Evolutionary conservation across 768 basidiomycete species (phyloP).

Genomic region (Rhodotorula paludigena): DNA sequence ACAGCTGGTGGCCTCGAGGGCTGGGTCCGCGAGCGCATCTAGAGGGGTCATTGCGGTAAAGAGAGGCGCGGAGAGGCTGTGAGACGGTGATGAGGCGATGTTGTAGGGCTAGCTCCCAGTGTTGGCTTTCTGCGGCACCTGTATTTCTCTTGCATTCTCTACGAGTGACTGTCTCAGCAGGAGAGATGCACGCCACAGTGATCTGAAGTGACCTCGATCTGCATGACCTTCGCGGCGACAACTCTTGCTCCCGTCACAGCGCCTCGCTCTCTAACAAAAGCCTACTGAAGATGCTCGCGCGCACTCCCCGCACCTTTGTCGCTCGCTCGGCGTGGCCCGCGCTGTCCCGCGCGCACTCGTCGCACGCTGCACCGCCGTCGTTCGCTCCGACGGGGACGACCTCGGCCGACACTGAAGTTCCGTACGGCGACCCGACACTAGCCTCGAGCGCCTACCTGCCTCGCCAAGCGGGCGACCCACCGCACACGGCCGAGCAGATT

Average conservation of each 20-base stretch:
- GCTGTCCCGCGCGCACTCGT: constrained; percentile 13
- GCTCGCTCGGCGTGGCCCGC: neutral
- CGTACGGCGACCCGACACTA: constrained; percentile 18
- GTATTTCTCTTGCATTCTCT: no score
- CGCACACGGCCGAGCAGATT: neutral
- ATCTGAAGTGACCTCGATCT: no score
- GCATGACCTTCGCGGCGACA: no score
- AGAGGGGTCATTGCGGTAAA: neutral
- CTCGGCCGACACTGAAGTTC: constrained; percentile 31
- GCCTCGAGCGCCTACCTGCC: constrained; percentile 36
- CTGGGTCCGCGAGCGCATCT: constrained; percentile 37
- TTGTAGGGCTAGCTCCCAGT: neutral
- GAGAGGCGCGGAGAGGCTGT: neutral
- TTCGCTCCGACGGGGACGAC: constrained; percentile 27
- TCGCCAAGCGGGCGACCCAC: neutral
- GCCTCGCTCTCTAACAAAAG: neutral
- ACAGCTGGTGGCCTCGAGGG: constrained; percentile 39
- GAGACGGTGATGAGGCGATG: neutral
- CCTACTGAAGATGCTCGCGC: neutral
- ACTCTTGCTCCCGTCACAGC: neutral
- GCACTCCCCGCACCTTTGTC: neutral
- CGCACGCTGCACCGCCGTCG: constrained; percentile 14
- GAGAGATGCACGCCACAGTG: no score
- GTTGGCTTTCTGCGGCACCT: no score
- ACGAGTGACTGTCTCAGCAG: no score